Base-by-base conservation (phyloP, 176 grass and related monocot species). In the Alloteropsis semialata region DNA sequence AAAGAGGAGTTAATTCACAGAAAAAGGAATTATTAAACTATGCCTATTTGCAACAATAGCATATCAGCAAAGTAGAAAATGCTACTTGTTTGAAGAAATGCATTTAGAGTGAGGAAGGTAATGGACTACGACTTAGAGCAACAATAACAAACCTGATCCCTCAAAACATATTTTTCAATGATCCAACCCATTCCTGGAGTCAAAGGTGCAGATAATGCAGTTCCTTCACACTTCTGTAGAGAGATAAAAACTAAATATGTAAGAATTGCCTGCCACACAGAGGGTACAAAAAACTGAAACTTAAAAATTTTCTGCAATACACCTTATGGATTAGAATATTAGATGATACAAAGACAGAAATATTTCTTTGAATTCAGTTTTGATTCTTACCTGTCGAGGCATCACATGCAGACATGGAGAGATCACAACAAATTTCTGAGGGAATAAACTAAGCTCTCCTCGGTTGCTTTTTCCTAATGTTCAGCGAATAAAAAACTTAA, bases 341-440 rank as follows among this genome's bases (percentile, higher is more conserved):
- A 53, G n/a, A 21, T 15, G 24, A 65, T 10, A 36, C 30, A 64
- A 22, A 78, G 5, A 32, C 11, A 63, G 41, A 49, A 10, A 70
- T 29, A n/a, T 3, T 65, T 65, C 2, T 45, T 82, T 37, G 2
- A 38, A 49, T 50, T 29, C n/a, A n/a, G 32, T 39, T 64, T 19
- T 58, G 32, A 60, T 74, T 75, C 21, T 67, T 56, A 93, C 94
- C 80, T 96, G 89, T 49, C 93, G 87, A 42, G 96, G 93, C 91
- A 99, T 96, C 96, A 93, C 93, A 72, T 99, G 96, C 82, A 99
- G 93, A 54, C 93, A 99, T 64, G 96, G 96, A 22, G 93, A 99
- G 30, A 99, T 88, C 29, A 99, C 91, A 64, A 82, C 11, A 92
- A 99, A 90, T 73, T 62, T 85, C 66, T 50, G 59, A 18, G 96